Conservation (phyloP, 2,329 filamentous ascomycete genomes). For the Bipolaris gigantea region DNA sequence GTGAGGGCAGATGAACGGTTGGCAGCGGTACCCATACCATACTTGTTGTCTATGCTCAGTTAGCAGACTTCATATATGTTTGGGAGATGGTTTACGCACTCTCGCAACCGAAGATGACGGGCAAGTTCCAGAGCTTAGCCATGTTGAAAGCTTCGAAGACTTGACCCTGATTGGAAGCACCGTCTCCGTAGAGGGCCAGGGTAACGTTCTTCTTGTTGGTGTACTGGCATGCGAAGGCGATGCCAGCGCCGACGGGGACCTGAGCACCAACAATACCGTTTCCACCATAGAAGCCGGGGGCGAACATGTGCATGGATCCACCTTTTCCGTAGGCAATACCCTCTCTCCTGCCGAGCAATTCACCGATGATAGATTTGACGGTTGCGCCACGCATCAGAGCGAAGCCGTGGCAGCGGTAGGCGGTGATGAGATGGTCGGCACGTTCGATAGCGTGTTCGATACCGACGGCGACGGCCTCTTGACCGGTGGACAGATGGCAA, state of each 20-base stretch:
- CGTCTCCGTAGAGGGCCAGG: constrained; percentile 93
- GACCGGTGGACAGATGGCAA: constrained; percentile 96
- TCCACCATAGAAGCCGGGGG: constrained; percentile 95
- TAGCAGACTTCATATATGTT: constrained; percentile 13
- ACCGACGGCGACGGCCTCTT: constrained; percentile 95
- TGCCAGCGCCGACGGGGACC: constrained; percentile 93
- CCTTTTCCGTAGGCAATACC: constrained; percentile 99
- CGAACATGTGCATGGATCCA: constrained; percentile 99
- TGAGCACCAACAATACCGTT: constrained; percentile 99
- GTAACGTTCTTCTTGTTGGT: constrained; percentile 81
- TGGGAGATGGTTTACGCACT: constrained; percentile 63
- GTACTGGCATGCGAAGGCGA: constrained; percentile 98
- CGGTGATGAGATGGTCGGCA: constrained; percentile 92
- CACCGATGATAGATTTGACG: constrained; percentile 41
- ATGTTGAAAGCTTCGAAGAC: constrained; percentile 99
- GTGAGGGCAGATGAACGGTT: constrained; percentile 92
- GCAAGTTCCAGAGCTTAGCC: constrained; percentile 98
- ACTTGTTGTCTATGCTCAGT: constrained; percentile 87
- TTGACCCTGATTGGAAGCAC: constrained; percentile 98
- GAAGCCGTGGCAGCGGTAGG: constrained; percentile 99
- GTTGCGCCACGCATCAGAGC: constrained; percentile 92
- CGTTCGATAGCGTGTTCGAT: constrained; percentile 95
- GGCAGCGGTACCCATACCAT: constrained; percentile 98
- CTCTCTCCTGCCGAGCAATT: constrained; percentile 76
- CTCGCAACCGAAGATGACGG: constrained; percentile 95